Evolutionary conservation across 2,329 filamentous ascomycete species (phyloP).

Genomic region (Aureobasidium leucospermi): DNA sequence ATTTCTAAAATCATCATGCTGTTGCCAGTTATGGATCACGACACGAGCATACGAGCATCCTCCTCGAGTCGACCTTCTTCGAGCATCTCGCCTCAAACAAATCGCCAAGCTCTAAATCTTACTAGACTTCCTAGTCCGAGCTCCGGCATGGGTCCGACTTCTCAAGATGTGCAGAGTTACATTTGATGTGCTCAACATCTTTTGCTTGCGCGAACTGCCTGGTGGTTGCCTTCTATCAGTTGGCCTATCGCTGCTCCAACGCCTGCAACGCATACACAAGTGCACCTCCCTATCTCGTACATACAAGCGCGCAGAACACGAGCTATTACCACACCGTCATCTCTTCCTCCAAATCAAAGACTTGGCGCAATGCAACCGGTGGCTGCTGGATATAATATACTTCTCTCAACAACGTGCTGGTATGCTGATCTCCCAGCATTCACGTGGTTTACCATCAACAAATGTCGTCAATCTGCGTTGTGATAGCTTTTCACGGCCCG

Average conservation of each 20-base stretch:
- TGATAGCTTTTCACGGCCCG: slow-evolving; percentile 6
- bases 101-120: slow-evolving; percentile 9
- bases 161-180: slow-evolving; percentile 1
- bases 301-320: not conserved
- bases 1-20: slow-evolving; percentile 3
- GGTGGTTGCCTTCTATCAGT: not conserved
- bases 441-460: not conserved
- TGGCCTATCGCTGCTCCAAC: slow-evolving; percentile 8
- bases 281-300: slow-evolving; percentile 8
- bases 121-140: slow-evolving; percentile 5
- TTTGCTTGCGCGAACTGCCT: not conserved
- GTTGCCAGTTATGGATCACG: slow-evolving; percentile 10
- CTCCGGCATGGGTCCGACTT: slow-evolving; percentile 10
- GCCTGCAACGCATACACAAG: not conserved
- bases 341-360: not conserved
- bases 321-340: not conserved
- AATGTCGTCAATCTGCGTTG: slow-evolving; percentile 8
- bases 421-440: not conserved
- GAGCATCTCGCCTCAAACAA: not conserved
- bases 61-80: not conserved
- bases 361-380: not conserved
- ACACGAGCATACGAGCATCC: slow-evolving; percentile 12
- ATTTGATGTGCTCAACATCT: slow-evolving; percentile 10
- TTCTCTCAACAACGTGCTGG: not conserved
- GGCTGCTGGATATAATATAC: not conserved